Conservation (phyloP, 129 eudicot species). For the Escallonia rubra region DNA sequence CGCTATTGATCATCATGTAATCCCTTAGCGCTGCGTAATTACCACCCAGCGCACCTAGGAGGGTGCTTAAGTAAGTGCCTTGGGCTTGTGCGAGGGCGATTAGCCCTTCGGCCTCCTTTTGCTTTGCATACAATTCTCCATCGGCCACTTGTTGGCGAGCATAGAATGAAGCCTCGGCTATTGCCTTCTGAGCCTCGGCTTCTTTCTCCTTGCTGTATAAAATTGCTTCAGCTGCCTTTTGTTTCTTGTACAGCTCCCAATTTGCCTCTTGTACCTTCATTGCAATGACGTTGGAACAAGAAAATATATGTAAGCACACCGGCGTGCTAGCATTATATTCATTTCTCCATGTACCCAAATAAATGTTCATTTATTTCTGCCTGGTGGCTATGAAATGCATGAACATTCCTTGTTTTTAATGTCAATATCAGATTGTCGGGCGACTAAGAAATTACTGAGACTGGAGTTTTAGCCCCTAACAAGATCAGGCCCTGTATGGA, state of each 20-base stretch:
- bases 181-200: constrained; percentile 31
- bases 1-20: constrained; percentile 26
- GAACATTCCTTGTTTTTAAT: too few relatives aligned
- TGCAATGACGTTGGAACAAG: neutral
- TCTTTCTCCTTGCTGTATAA: constrained; percentile 24
- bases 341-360: too few relatives aligned
- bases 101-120: constrained; percentile 34
- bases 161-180: constrained; percentile 20
- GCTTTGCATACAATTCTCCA: constrained; percentile 29
- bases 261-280: constrained; percentile 35
- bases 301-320: too few relatives aligned
- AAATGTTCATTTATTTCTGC: too few relatives aligned
- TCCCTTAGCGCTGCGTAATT: constrained; percentile 24
- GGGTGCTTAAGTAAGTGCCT: constrained; percentile 18
- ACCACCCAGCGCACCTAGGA: constrained; percentile 7
- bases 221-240: constrained; percentile 28
- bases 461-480: too few relatives aligned
- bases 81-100: constrained; percentile 22
- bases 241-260: constrained; percentile 32
- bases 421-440: too few relatives aligned
- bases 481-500: too few relatives aligned
- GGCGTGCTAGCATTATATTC: too few relatives aligned
- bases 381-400: too few relatives aligned
- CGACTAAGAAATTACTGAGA: too few relatives aligned
- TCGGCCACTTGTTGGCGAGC: constrained; percentile 21